These are phyloP conservation scores for Aspergillus nidulans DNA, from an alignment of 495 filamentous ascomycete genomes.

Conservation along the genomic window DNA sequence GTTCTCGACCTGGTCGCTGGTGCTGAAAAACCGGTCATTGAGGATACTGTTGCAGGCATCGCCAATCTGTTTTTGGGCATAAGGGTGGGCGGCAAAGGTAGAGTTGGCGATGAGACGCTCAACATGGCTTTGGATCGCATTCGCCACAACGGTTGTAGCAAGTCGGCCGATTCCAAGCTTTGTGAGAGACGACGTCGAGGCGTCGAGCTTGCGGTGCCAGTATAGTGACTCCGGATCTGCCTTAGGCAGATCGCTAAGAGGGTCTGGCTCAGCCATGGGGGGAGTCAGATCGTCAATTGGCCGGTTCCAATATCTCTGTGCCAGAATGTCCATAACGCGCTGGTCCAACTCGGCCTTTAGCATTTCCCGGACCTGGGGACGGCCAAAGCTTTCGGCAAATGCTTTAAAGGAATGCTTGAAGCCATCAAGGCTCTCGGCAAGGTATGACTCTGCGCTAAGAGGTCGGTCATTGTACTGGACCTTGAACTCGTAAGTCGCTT, in stretches of 20 bases:
- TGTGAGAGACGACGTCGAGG: slow-evolving; percentile 81
- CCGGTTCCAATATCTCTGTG: slow-evolving; percentile 95
- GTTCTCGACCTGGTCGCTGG: slow-evolving; percentile 97
- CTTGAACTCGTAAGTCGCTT: slow-evolving; percentile 98
- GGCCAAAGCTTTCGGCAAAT: slow-evolving; percentile 84
- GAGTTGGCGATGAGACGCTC: slow-evolving; percentile 72
- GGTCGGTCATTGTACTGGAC: slow-evolving; percentile 98
- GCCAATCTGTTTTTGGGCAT: slow-evolving; percentile 83
- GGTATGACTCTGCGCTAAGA: slow-evolving; percentile 89
- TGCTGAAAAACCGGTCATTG: slow-evolving; percentile 92
- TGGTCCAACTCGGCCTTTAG: slow-evolving; percentile 92
- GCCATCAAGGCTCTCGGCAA: slow-evolving; percentile 87
- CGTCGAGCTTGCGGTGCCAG: slow-evolving; percentile 94
- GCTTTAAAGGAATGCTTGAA: slow-evolving; percentile 98
- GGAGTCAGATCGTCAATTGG: slow-evolving; percentile 72
- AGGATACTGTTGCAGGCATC: slow-evolving; percentile 84
- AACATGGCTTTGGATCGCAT: slow-evolving; percentile 79
- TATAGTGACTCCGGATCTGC: slow-evolving; percentile 77
- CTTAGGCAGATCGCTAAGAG: slow-evolving; percentile 71
- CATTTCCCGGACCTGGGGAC: slow-evolving; percentile 80
- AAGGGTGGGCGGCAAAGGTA: slow-evolving; percentile 84
- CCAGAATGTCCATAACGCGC: slow-evolving; percentile 90
- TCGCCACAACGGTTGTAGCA: slow-evolving; percentile 84
- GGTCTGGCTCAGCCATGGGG: slow-evolving; percentile 62
- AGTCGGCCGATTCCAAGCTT: slow-evolving; percentile 90